Evolutionary conservation across 208 protist genomes (phyloP), one percentile per base, ranked within the genome.

Genomic region (Phytomonas francai): DNA sequence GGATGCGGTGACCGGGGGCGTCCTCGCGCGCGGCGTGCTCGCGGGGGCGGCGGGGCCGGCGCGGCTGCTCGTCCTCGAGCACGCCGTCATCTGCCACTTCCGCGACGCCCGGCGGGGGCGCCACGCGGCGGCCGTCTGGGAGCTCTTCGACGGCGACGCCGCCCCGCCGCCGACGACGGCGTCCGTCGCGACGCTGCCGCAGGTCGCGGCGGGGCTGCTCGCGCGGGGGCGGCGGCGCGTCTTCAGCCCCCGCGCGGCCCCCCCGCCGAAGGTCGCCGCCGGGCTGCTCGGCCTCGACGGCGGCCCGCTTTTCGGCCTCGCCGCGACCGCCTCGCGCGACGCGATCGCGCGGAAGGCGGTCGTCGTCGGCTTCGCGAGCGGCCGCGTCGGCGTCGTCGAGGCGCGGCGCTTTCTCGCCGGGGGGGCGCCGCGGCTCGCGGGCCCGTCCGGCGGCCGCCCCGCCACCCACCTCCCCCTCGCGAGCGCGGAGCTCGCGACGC

Each of bases 81-180:
- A 97, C 79, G 59, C 73, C 32, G 78, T 94, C 39, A 45, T 95
- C 51, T 94, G 92, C 76, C 77, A 94, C 83, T 97, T 87, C 72
- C 71, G 95, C 30, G 88, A 97, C 70, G 86, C 87, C 30, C 77
- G 76, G 32, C 85, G 84, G 66, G 85, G 91, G 81, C 87, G 88
- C 39, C 88, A 97, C 78, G 81, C 73, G 65, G 76, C 95, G 33
- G 84, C 88, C 12, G 89, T 97, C 39, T 94, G 84, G 87, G 87
- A 95, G 71, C 64, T 97, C 61, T 97, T 95, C 73, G 83, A 94
- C 59, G 73, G 85, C 39, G 87, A 91, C 33, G 60, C 65, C 51
- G 75, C 73, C 54, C 63, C 64, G 22, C 78, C 83, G 0, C 67
- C 92, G 54, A 68, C 63, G 29, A 87, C 86, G 68, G 79, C 84